Base-by-base conservation (phyloP, 176 grass and related monocot genomes). In the Eremochloa ophiuroides region DNA sequence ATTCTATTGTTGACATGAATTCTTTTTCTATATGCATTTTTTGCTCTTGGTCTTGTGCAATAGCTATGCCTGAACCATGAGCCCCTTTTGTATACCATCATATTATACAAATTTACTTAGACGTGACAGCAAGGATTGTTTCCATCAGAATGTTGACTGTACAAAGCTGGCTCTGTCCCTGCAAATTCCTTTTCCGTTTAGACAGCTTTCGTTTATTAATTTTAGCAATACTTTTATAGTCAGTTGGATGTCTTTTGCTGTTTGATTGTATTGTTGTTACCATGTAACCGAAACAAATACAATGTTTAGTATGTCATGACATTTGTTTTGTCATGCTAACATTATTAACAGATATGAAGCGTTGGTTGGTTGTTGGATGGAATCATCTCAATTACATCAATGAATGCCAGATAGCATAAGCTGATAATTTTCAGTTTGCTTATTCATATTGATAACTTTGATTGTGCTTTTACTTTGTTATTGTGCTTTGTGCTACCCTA, bases 1-100 rank as follows among this genome's bases (percentile, higher is more conserved):
- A 84, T 81, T 83, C 33, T 69, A 80, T 74, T 82, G 64, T 59
- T 62, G 64, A 82, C 74, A 73, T 67, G 33, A 23, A 46, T 71
- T 55, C 33, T 71, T 23, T 77, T 70, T 82, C 15, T 65, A 29
- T 33, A 69, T 31, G 16, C 43, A 38, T 59, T 4, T 59, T 85
- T 0, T 14, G 77, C 33, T 47, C 11, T 18, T 66, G 34, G 12
- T 46, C 23, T 79, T 38, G 38, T 72, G 10, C 26, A 56, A 26
- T 65, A 33, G 33, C 13, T 55, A 55, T 55, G 77, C 53, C 51
- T 22, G 11, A 71, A 63, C 29, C 9, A 4, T 77, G 28, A 13
- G 34, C 8, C 27, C 10, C 3, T 43, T 80, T 73, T 65, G 4
- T 65, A 13, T 14, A 17, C n/a, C 41, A 53, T 71, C 34, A 41